These are phyloP conservation scores for Gillenia trifoliata DNA, from an alignment of 306 rosid genomes.

Conservation along the genomic window DNA sequence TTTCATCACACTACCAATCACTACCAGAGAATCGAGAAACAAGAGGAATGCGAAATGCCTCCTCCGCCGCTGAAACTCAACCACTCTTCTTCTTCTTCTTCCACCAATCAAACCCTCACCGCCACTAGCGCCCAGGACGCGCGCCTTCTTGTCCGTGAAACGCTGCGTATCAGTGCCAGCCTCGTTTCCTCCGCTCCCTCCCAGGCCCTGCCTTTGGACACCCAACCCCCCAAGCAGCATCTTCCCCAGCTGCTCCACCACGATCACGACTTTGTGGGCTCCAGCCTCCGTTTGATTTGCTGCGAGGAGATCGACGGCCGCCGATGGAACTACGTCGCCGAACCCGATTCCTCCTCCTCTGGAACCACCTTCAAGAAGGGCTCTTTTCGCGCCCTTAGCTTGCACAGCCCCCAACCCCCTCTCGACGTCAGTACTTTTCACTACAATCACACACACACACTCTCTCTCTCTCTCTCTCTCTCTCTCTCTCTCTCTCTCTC, in stretches of 20 bases:
- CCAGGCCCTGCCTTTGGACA: conserved; percentile 3
- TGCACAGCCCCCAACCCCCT: conserved; percentile 66
- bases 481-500: too few relatives aligned
- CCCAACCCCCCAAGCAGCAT: not conserved
- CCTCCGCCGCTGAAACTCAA: not conserved
- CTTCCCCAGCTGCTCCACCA: not conserved
- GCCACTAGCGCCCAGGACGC: conserved; percentile 50
- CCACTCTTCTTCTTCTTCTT: conserved; percentile 35
- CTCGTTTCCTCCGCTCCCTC: conserved; percentile 59
- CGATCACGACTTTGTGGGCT: conserved; percentile 33
- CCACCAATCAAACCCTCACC: conserved; percentile 35
- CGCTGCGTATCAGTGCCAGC: conserved; percentile 77
- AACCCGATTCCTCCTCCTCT: conserved; percentile 30
- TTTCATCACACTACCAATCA: not conserved
- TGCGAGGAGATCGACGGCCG: conserved; percentile 89
- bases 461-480: too few relatives aligned
- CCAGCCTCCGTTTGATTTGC: conserved; percentile 60
- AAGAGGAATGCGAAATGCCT: not conserved
- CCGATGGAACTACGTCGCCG: conserved; percentile 81
- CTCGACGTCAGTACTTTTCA: conserved; percentile 39
- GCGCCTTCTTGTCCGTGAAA: conserved; percentile 63
- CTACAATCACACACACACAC: not conserved
- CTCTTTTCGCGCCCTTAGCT: conserved; percentile 61
- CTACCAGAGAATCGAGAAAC: not conserved
- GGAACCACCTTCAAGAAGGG: conserved; percentile 48